These are phyloP conservation scores for Xylaria curta DNA, from an alignment of 495 filamentous ascomycete species.

Conservation along the genomic window DNA sequence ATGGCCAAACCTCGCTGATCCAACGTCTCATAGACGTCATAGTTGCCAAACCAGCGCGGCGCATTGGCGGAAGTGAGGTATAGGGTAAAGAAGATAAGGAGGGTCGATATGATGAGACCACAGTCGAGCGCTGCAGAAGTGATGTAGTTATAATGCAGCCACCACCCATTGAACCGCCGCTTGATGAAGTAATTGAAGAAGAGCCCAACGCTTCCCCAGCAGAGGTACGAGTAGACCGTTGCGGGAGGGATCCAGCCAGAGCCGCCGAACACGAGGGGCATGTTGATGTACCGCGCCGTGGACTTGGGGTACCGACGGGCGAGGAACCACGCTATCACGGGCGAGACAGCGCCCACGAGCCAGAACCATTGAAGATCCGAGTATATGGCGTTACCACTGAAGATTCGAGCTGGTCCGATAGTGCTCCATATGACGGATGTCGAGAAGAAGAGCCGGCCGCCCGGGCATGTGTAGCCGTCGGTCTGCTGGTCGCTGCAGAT, in stretches of 20 bases:
- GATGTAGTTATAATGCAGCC: conserved; percentile 78
- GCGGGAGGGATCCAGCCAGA: conserved; percentile 67
- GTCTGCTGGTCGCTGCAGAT: conserved; percentile 64
- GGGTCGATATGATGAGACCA: conserved; percentile 68
- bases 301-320: conserved; percentile 66
- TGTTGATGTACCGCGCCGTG: conserved; percentile 64
- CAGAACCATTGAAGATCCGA: conserved; percentile 71
- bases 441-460: conserved; percentile 69
- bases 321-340: conserved; percentile 65
- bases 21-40: conserved; percentile 48
- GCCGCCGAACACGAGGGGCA: conserved; percentile 72
- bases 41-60: conserved; percentile 73
- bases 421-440: conserved; percentile 60
- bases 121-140: conserved; percentile 74
- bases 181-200: conserved; percentile 71
- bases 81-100: conserved; percentile 75
- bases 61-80: conserved; percentile 58
- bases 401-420: conserved; percentile 62
- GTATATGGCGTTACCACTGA: conserved; percentile 67
- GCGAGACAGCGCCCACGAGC: conserved; percentile 65
- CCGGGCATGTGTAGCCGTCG: conserved; percentile 68
- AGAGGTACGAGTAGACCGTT: conserved; percentile 68
- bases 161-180: conserved; percentile 70
- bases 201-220: conserved; percentile 72
- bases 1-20: conserved; percentile 45